Evolutionary conservation across 164 flowering plant species (phyloP).

Genomic region (Houttuynia cordata): DNA sequence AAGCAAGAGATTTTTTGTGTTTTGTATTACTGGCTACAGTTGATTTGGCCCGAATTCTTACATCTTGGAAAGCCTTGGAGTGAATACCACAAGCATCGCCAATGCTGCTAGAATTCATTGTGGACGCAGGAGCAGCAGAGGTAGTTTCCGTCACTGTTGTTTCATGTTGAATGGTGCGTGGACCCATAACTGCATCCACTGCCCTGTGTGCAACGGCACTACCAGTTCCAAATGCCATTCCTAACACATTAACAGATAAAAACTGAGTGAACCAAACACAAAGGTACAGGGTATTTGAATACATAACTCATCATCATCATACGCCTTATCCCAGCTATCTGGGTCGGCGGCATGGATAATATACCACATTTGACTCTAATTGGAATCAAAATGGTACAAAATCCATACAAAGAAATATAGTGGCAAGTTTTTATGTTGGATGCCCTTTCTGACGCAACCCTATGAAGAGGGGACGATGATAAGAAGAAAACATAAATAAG

Average conservation of each 20-base stretch:
- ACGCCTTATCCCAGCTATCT: too few species aligned
- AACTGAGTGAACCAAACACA: background rate
- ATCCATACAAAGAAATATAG: too few species aligned
- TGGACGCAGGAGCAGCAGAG: slow-evolving; percentile 36
- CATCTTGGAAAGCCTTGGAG: slow-evolving; percentile 65
- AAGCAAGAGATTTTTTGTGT: background rate
- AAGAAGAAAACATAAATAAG: too few species aligned
- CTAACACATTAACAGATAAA: slow-evolving; percentile 13
- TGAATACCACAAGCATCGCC: slow-evolving; percentile 47
- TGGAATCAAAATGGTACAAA: too few species aligned
- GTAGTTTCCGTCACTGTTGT: slow-evolving; percentile 42
- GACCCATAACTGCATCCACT: slow-evolving; percentile 81
- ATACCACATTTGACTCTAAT: too few species aligned
- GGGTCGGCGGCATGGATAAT: too few species aligned
- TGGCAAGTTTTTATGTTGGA: too few species aligned
- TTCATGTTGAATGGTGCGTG: slow-evolving; percentile 78
- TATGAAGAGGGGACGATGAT: too few species aligned
- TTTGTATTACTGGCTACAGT: too few species aligned
- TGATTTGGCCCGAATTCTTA: slow-evolving; percentile 13
- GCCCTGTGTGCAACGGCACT: slow-evolving; percentile 92
- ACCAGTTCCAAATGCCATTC: slow-evolving; percentile 92
- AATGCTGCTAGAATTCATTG: slow-evolving; percentile 11
- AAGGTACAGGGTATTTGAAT: background rate
- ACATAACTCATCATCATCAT: too few species aligned
- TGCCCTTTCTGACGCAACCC: too few species aligned